phyloP scores from a whole-genome alignment of 257 asterid species.

The Solanum paucissectum region DNA sequence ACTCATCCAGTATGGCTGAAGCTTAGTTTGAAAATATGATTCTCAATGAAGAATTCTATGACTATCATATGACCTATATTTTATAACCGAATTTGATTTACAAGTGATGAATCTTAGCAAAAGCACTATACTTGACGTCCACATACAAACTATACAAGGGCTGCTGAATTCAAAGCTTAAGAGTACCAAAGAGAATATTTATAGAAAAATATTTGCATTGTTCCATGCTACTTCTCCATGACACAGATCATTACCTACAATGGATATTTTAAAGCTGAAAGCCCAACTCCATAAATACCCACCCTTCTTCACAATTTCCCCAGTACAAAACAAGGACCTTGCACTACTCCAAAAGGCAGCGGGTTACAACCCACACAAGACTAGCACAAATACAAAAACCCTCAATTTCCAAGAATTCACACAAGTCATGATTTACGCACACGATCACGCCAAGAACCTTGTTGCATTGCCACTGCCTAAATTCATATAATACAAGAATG shows the following conservation, averaged over 20 bases:
- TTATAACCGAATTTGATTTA: neutral
- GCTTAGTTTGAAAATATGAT: neutral
- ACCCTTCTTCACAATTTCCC: neutral
- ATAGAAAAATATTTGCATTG: neutral
- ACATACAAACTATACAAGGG: neutral
- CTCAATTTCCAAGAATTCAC: neutral
- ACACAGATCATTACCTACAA: neutral
- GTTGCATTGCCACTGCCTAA: constrained; percentile 50
- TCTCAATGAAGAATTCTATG: neutral
- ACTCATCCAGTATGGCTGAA: neutral
- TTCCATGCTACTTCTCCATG: neutral
- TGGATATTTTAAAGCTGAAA: neutral
- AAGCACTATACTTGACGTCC: neutral
- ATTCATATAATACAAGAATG: neutral
- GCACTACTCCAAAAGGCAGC: neutral
- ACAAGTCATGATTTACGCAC: constrained; percentile 28
- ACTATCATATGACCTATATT: neutral
- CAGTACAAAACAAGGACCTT: neutral
- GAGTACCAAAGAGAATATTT: neutral
- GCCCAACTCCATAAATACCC: neutral
- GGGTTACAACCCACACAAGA: neutral
- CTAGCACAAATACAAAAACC: neutral
- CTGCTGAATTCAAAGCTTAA: neutral
- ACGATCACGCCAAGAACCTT: constrained; percentile 83
- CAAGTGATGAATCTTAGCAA: neutral